Evolutionary conservation across 2,329 filamentous ascomycete species (phyloP), one percentile per base, ranked within the genome.

Genomic region (Pezicula carpinea): DNA sequence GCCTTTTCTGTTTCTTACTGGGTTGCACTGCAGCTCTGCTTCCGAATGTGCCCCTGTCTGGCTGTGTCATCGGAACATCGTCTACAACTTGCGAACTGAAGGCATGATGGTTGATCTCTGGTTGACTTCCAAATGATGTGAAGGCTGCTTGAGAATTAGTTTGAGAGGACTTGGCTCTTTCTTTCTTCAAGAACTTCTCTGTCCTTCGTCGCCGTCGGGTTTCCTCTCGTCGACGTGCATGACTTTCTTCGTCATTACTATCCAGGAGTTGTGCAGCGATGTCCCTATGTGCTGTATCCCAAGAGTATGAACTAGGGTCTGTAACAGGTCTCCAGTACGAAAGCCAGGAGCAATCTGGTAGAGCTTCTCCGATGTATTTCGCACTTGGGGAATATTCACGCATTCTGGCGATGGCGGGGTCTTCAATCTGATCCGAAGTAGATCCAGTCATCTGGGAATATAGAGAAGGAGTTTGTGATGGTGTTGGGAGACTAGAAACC

Each of bases 1-100:
- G 48, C 57, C 65, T 69, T 61, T 71, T 72, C 14, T 53, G 49
- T 57, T 73, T 75, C 61, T 73, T 73, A 44, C 61, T 66, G 51
- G 62, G 65, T 49, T 64, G 66, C 42, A 56, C 47, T 10, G 42
- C 42, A 31, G 57, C 39, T 46, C 73, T 64, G 52, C 67, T 67
- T 21, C 74, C 74, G 67, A 74, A 75, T 4, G 61, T 53, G 2
- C 75, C 75, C n/a, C 68, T 52, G 18, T 73, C 64, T 11, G 74
- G 73, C 58, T 78, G 75, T n/a, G 73, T 65, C 61, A 64, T 64
- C 11, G 62, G 55, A 1, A 65, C 4, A 10, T 64, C 58, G 41
- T 50, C 54, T 13, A 54, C 47, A 4, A 50, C 40, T 38, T 64
- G 63, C 22, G 61, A 63, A 40, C 60, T 62, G 34, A 57, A 56